Conservation (phyloP, 2,329 filamentous ascomycete species). For the Fusarium kyushuense region DNA sequence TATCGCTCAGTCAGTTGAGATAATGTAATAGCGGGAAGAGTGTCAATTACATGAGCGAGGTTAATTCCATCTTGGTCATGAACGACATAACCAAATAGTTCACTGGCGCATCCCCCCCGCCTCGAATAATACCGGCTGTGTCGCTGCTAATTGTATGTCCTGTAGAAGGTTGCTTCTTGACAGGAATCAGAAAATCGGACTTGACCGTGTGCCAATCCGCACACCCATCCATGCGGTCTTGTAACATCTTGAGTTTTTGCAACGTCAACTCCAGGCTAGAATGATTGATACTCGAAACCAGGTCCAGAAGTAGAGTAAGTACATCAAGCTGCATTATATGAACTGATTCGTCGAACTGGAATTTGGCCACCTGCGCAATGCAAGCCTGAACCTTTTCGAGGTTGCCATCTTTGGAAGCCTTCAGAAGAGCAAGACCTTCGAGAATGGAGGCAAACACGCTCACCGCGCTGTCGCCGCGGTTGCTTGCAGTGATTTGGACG, state of each 20-base stretch:
- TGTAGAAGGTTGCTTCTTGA: constrained; percentile 63
- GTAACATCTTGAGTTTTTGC: constrained; percentile 72
- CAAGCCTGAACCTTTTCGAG: constrained; percentile 78
- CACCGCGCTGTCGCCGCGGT: constrained; percentile 72
- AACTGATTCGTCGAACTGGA: constrained; percentile 74
- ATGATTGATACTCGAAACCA: constrained; percentile 75
- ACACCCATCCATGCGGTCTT: constrained; percentile 70
- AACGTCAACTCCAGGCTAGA: constrained; percentile 68
- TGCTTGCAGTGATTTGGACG: constrained; percentile 69
- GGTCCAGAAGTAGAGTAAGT: constrained; percentile 75
- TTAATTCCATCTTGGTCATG: constrained; percentile 70
- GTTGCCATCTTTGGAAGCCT: constrained; percentile 71
- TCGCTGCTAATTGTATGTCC: constrained; percentile 67
- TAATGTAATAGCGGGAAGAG: background rate
- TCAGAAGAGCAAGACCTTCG: constrained; percentile 77
- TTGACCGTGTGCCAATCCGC: constrained; percentile 62
- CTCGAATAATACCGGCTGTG: constrained; percentile 65
- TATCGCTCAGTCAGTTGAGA: constrained; percentile 48
- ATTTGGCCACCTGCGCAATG: constrained; percentile 78
- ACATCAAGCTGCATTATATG: constrained; percentile 73
- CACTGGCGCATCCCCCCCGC: constrained; percentile 58
- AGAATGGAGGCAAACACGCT: constrained; percentile 74
- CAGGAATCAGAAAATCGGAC: constrained; percentile 66
- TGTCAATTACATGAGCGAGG: constrained; percentile 63
- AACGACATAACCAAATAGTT: constrained; percentile 72